Base-by-base conservation (phyloP, 768 basidiomycete genomes). In the Boletus patriciae region DNA sequence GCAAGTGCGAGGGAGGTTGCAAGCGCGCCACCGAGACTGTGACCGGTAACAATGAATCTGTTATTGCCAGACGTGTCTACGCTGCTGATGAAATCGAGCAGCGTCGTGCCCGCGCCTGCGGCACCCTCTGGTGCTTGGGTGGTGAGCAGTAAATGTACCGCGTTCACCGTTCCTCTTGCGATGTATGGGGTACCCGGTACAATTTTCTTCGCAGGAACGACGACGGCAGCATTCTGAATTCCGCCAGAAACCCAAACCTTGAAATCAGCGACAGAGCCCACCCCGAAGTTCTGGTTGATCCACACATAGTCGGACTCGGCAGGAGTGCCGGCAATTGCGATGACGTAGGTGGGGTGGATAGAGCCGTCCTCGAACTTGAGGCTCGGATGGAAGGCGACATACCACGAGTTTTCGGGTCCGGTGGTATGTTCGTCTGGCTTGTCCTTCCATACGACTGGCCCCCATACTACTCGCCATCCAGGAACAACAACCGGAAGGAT, bases 361-460 rank as follows among this genome's bases (percentile, higher is more conserved):
- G 46, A 54, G 4, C 60, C 54, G 15, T 66, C 61, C 18, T 66
- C 61, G 9, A 55, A 58, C 43, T 27, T 0, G 42, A 60, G 45
- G 19, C 3, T 8, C 0, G 61, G 61, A 19, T 63, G 45, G 18
- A 29, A 37, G n/a, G 61, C 61, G 11, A 66, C 4, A 31, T 54
- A 66, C 55, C 55, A 60, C 6, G 64, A 45, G 43, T 66, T 63
- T 11, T 55, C 61, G 15, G 61, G 64, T 2, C 58, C 57, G 8
- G 53, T 57, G 6, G 13, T 6, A 11, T 1, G 21, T 0, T 46
- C 18, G 6, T 46, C 58, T 21, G 64, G 54, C 2, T 27, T 11
- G 16, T 38, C n/a, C 46, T 66, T 66, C 52, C 61, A 62, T 10
- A 60, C 53, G 15, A 57, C 52, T 8, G 60, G 64, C 1, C 64